Evolutionary conservation across 306 rosid genomes (phyloP).

Genomic region (Trifolium fragiferum): DNA sequence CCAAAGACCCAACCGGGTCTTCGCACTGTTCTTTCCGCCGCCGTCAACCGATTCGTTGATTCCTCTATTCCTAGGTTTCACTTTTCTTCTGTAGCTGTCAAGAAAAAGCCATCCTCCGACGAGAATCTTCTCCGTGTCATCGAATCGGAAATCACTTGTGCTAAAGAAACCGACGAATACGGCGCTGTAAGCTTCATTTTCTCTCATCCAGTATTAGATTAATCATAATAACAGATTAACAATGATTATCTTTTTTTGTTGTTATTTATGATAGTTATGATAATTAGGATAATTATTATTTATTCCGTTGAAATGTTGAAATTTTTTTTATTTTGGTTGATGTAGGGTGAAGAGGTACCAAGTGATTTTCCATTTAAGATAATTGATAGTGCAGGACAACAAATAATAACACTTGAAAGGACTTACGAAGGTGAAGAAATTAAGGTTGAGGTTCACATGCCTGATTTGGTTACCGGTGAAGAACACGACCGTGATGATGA

Average conservation of each 20-base stretch:
- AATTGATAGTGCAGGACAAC: slow-evolving; percentile 66
- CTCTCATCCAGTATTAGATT: no score
- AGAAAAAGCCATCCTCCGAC: slow-evolving; percentile 54
- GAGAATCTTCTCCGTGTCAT: slow-evolving; percentile 66
- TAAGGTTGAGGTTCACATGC: slow-evolving; percentile 88
- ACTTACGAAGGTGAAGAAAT: slow-evolving; percentile 77
- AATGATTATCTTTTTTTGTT: no score
- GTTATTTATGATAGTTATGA: no score
- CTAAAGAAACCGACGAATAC: slow-evolving; percentile 66
- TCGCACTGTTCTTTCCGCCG: slow-evolving; percentile 44
- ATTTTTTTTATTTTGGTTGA: slow-evolving; percentile 30
- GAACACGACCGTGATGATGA: slow-evolving; percentile 10
- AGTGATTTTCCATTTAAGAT: slow-evolving; percentile 75
- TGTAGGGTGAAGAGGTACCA: slow-evolving; percentile 74
- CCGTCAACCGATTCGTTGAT: slow-evolving; percentile 41
- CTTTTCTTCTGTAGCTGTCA: slow-evolving; percentile 55
- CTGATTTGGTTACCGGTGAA: slow-evolving; percentile 81
- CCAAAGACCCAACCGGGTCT: slow-evolving; percentile 43
- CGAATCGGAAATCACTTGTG: slow-evolving; percentile 70
- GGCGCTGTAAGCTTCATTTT: slow-evolving; percentile 50
- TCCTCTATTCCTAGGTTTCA: slow-evolving; percentile 45
- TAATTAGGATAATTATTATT: no score
- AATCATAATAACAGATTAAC: no score
- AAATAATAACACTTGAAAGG: slow-evolving; percentile 69
- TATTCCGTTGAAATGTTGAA: neutral